A percentile compares a stretch with the other conserved stretches of the same genome.
Conservation (phyloP, 2,329 filamentous ascomycete genomes). For the Fusarium nodosum region DNA sequence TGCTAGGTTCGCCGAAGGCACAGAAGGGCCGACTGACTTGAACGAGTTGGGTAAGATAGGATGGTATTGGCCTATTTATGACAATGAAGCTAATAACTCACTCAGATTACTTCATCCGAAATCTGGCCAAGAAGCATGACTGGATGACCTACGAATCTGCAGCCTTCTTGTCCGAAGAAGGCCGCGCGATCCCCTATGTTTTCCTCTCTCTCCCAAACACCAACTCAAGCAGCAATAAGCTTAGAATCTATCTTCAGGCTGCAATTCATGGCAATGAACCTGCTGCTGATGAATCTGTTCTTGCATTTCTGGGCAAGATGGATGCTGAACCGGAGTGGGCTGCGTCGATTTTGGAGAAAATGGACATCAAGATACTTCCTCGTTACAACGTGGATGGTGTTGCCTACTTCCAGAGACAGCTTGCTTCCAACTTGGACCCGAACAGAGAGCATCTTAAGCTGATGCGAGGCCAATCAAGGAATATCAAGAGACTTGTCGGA, state of each 20-base stretch:
- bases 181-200: constrained; percentile 17
- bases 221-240: constrained; percentile 1
- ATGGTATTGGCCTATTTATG: fast-evolving
- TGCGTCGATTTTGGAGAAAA: constrained; percentile 14
- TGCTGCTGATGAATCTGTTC: constrained; percentile 14
- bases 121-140: constrained; percentile 9
- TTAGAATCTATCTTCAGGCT: constrained; percentile 12
- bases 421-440: constrained; percentile 16
- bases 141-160: constrained; percentile 19
- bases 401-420: constrained; percentile 26
- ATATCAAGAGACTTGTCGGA: constrained; percentile 11
- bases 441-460: constrained; percentile 27
- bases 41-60: neutral
- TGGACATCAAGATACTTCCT: constrained; percentile 31
- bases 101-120: constrained; percentile 13
- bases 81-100: fast-evolving
- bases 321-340: constrained; percentile 26
- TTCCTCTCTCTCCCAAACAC: neutral
- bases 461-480: constrained; percentile 3
- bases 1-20: constrained; percentile 7
- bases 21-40: constrained; percentile 9
- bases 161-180: constrained; percentile 19
- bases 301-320: constrained; percentile 21
- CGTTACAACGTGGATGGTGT: constrained; percentile 26
- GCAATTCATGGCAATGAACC: constrained; percentile 33